Percentiles rank a stretch among this genome's conserved stretches.
Conservation (phyloP, 495 filamentous ascomycete genomes). For the Talaromyces wortmannii region DNA sequence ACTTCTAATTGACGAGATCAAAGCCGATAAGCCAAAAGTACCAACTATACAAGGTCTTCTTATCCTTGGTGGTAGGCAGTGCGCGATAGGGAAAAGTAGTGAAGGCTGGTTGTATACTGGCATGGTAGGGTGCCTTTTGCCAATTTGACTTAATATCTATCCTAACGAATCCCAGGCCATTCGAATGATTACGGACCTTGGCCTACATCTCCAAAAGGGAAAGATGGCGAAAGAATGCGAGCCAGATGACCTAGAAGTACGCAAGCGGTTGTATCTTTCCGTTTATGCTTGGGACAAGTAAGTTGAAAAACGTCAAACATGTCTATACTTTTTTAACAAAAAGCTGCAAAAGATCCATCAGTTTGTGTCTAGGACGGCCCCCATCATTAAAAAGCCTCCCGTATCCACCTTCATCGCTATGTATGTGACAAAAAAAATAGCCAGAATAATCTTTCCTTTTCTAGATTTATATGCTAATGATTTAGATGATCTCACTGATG, state of each 20-base stretch:
- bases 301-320: neutral
- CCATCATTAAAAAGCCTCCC: conserved; percentile 2
- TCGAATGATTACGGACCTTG: conserved; percentile 7
- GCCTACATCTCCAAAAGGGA: conserved; percentile 3
- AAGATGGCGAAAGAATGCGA: conserved; percentile 5
- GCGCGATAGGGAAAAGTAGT: conserved; percentile 9
- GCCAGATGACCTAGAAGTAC: conserved; percentile 8
- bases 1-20: conserved; percentile 6
- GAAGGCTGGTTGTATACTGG: conserved; percentile 12
- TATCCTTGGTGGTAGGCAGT: conserved; percentile 7
- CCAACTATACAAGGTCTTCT: conserved; percentile 6
- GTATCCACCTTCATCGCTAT: conserved; percentile 3
- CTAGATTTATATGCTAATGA: too few relatives aligned
- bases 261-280: conserved; percentile 8
- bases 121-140: conserved; percentile 1
- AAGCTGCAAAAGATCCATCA: conserved; percentile 5
- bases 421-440: conserved; percentile 2
- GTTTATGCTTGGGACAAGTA: conserved; percentile 8
- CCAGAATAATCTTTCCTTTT: too few relatives aligned
- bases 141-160: neutral
- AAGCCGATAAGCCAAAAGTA: conserved; percentile 6
- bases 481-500: conserved; percentile 3
- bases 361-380: conserved; percentile 7
- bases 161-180: neutral
- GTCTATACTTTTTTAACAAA: neutral